Evolutionary conservation across 2,329 filamentous ascomycete species (phyloP).

Genomic region (Exophiala sp.): DNA sequence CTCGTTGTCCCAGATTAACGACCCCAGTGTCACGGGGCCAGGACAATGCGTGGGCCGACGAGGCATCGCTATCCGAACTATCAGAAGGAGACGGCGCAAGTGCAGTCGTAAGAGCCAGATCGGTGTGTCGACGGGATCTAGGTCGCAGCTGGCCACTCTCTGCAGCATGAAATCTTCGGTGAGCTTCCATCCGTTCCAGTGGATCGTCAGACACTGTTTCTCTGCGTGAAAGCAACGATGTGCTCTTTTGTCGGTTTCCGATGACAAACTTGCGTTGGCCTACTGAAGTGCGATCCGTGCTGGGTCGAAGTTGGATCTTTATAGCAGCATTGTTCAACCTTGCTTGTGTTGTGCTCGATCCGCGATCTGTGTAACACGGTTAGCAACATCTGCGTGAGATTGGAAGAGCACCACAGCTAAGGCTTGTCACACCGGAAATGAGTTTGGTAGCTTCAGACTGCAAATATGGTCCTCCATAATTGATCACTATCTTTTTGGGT

Average conservation of each 20-base stretch:
- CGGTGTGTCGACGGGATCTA: slow-evolving; percentile 13
- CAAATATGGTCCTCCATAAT: slow-evolving; percentile 16
- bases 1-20: slow-evolving; percentile 18
- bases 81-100: slow-evolving; percentile 21
- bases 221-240: slow-evolving; percentile 1
- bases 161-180: slow-evolving; percentile 27
- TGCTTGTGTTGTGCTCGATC: neutral
- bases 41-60: slow-evolving; percentile 16
- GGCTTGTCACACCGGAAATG: slow-evolving; percentile 10
- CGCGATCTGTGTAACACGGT: slow-evolving; percentile 16
- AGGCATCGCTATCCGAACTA: slow-evolving; percentile 15
- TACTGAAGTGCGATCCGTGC: slow-evolving; percentile 4
- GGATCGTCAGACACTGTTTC: slow-evolving; percentile 18
- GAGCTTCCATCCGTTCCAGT: slow-evolving; percentile 27
- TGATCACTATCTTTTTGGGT: slow-evolving; percentile 18
- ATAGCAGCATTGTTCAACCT: slow-evolving; percentile 2
- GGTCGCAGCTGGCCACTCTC: slow-evolving; percentile 26
- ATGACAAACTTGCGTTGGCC: slow-evolving; percentile 19
- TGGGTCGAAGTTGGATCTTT: slow-evolving; percentile 14
- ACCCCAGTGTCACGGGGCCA: slow-evolving; percentile 21
- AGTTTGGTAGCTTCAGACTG: slow-evolving; percentile 5
- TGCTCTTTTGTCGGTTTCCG: slow-evolving; percentile 9
- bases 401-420: neutral
- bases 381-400: slow-evolving; percentile 4
- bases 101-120: slow-evolving; percentile 6